Conservation (phyloP, 768 basidiomycete genomes). For the Kwoniella newhampshirensis region DNA sequence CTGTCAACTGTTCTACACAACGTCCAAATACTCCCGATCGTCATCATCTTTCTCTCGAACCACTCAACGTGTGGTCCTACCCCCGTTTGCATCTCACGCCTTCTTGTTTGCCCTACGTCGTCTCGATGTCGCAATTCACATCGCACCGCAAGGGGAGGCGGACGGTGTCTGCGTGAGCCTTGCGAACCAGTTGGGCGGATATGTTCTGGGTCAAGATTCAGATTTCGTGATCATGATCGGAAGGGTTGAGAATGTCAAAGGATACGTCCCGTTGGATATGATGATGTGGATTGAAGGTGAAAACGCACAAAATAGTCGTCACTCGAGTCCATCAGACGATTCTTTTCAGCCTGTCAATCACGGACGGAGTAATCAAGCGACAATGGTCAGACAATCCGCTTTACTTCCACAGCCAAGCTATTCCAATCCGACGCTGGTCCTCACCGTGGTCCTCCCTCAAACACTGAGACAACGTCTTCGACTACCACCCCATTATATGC, state of each 20-base stretch:
- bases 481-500: conserved; percentile 42
- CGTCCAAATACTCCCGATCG: conserved; percentile 48
- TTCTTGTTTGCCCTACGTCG: conserved; percentile 43
- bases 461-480: conserved; percentile 42
- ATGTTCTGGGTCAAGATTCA: conserved; percentile 47
- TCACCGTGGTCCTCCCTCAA: conserved; percentile 34
- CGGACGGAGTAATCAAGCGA: conserved; percentile 1
- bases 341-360: conserved; percentile 13
- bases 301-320: background rate
- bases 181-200: conserved; percentile 48
- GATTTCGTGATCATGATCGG: conserved; percentile 49
- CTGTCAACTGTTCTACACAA: conserved; percentile 51
- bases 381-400: conserved; percentile 13
- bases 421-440: conserved; percentile 30
- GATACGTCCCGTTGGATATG: conserved; percentile 52
- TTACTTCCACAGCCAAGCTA: conserved; percentile 26
- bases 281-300: conserved; percentile 49
- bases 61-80: conserved; percentile 34
- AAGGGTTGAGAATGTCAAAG: conserved; percentile 24
- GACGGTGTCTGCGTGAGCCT: conserved; percentile 47
- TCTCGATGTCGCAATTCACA: conserved; percentile 39
- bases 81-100: conserved; percentile 46
- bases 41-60: conserved; percentile 36
- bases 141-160: conserved; percentile 50
- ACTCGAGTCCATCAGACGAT: background rate